These are phyloP conservation scores for Neonectria punicea DNA, from an alignment of 2,329 filamentous ascomycete genomes.

Conservation along the genomic window DNA sequence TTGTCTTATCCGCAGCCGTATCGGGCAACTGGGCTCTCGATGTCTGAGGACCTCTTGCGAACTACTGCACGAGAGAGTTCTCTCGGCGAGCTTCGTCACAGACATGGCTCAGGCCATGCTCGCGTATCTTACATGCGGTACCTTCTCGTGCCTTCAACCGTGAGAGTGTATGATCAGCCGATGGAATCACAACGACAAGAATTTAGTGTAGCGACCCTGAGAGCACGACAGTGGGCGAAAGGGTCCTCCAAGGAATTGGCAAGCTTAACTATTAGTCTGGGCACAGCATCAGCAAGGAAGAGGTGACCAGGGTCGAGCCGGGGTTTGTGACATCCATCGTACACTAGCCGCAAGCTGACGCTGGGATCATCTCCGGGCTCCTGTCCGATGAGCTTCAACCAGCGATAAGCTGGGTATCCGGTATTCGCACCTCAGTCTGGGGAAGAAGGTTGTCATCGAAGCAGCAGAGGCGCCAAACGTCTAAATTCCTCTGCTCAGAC, in stretches of 20 bases:
- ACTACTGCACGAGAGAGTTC: slow-evolving; percentile 34
- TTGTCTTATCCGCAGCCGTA: slow-evolving; percentile 25
- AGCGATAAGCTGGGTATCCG: slow-evolving; percentile 30
- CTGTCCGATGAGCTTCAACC: slow-evolving; percentile 28
- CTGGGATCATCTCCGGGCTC: slow-evolving; percentile 25
- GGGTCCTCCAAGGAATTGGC: not conserved
- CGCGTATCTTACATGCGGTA: slow-evolving; percentile 23
- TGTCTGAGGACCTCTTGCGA: slow-evolving; percentile 30
- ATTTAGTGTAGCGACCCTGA: slow-evolving; percentile 9
- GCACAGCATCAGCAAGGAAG: slow-evolving; percentile 17
- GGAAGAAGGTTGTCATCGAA: slow-evolving; percentile 28
- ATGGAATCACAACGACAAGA: not conserved
- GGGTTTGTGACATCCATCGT: slow-evolving; percentile 32
- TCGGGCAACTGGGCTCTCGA: slow-evolving; percentile 31
- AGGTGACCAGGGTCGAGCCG: slow-evolving; percentile 26
- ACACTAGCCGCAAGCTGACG: slow-evolving; percentile 36
- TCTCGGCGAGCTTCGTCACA: slow-evolving; percentile 36
- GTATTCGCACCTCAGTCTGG: slow-evolving; percentile 35
- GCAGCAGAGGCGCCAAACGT: slow-evolving; percentile 20
- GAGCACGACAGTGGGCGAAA: not conserved
- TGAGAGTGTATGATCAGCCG: slow-evolving; percentile 3
- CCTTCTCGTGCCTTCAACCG: slow-evolving; percentile 3
- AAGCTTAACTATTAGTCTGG: not conserved
- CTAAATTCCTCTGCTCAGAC: slow-evolving; percentile 29
- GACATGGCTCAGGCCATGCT: slow-evolving; percentile 26